phyloP scores from a whole-genome alignment of 2,329 filamentous ascomycete genomes.

The Aspergillus pseudoglaucus region DNA sequence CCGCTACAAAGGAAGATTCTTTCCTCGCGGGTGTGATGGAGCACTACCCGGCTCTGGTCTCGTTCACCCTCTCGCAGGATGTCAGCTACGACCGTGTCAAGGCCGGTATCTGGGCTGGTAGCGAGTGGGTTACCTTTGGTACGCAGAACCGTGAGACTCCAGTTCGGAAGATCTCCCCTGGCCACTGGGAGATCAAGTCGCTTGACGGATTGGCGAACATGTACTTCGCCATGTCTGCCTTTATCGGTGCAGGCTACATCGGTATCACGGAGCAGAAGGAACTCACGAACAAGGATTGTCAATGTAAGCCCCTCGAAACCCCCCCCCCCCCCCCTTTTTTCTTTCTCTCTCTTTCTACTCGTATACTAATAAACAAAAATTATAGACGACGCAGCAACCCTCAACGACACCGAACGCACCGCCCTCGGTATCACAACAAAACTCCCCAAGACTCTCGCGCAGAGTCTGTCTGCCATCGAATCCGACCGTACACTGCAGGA shows the following conservation, averaged over 20 bases:
- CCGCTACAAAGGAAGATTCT: slow-evolving; percentile 43
- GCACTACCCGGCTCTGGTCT: slow-evolving; percentile 60
- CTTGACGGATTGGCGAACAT: slow-evolving; percentile 75
- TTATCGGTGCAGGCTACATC: slow-evolving; percentile 54
- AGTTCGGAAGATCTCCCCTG: slow-evolving; percentile 58
- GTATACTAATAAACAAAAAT: slow-evolving; percentile 1
- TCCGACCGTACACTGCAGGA: slow-evolving; percentile 20
- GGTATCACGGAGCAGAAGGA: slow-evolving; percentile 41
- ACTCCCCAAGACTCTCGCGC: slow-evolving; percentile 29
- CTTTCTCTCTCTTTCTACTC: not conserved
- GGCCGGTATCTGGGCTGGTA: slow-evolving; percentile 71
- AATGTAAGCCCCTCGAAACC: slow-evolving; percentile 18
- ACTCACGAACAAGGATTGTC: slow-evolving; percentile 28
- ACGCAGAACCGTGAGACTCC: slow-evolving; percentile 73
- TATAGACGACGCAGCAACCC: slow-evolving; percentile 28
- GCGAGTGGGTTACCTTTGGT: slow-evolving; percentile 72
- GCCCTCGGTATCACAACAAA: slow-evolving; percentile 30
- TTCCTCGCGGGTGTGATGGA: slow-evolving; percentile 68
- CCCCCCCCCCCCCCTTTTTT: not conserved
- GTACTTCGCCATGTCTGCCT: slow-evolving; percentile 60
- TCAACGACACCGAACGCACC: slow-evolving; percentile 23
- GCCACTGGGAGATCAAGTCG: slow-evolving; percentile 72
- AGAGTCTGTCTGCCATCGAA: slow-evolving; percentile 29
- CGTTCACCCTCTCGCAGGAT: slow-evolving; percentile 61
- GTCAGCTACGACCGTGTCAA: slow-evolving; percentile 62